Evolutionary conservation across 23 red algal genomes (phyloP).

Genomic region (Gracilaria domingensis): DNA sequence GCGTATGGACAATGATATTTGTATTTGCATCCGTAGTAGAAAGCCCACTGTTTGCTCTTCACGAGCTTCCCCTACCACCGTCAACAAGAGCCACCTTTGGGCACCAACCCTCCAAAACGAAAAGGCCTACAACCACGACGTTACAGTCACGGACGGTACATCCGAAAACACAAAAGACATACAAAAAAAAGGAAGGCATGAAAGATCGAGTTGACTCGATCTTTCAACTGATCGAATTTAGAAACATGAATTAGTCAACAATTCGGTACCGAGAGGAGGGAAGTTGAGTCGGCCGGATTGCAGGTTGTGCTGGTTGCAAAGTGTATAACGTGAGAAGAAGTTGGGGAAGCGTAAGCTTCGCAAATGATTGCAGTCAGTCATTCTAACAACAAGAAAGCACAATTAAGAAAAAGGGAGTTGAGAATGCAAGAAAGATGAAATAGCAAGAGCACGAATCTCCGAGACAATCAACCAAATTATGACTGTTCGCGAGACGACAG

Average conservation of each 20-base stretch:
- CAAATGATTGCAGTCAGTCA: slow-evolving; percentile 19
- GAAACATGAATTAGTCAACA: slow-evolving; percentile 3
- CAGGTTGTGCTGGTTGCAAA: too few species aligned
- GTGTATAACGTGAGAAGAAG: background rate
- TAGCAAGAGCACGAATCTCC: background rate
- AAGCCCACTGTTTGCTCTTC: too few species aligned
- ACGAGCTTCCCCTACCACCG: background rate
- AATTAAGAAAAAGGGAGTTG: background rate
- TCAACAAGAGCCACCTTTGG: background rate
- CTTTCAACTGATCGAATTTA: background rate
- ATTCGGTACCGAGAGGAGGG: background rate
- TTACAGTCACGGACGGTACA: background rate
- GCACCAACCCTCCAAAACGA: background rate
- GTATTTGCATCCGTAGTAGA: background rate
- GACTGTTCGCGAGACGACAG: background rate
- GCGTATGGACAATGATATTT: background rate
- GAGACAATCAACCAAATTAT: background rate
- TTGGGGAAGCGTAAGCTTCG: background rate
- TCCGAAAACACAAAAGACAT: background rate
- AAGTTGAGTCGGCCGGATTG: background rate
- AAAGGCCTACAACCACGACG: background rate
- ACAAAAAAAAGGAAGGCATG: background rate
- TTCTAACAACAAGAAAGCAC: background rate
- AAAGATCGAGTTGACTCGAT: background rate
- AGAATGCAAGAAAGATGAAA: background rate